phyloP scores from a whole-genome alignment of 768 basidiomycete genomes.

The Mycena polygramma region DNA sequence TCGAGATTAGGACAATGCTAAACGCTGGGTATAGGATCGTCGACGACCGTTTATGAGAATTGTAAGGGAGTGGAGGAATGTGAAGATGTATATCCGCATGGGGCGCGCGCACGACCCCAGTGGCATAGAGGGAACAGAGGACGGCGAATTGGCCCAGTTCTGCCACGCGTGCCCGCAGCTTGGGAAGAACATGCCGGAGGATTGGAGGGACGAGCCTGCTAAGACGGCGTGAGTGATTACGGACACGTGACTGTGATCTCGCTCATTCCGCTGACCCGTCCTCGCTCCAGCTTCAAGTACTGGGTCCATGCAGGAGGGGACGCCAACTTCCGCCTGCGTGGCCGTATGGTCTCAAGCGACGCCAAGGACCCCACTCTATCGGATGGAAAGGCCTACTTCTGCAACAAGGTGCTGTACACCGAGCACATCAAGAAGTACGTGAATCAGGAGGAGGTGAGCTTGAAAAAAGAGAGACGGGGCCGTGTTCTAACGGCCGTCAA shows the following conservation, averaged over 20 bases:
- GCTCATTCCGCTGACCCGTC: no score
- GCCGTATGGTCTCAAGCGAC: slow-evolving; percentile 44
- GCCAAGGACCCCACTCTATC: slow-evolving; percentile 43
- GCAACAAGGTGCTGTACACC: slow-evolving; percentile 41
- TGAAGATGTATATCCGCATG: slow-evolving; percentile 31
- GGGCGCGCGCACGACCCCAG: slow-evolving; percentile 35
- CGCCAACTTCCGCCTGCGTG: slow-evolving; percentile 34
- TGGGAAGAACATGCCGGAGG: slow-evolving; percentile 40
- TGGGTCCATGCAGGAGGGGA: slow-evolving; percentile 37
- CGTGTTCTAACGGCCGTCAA: no score
- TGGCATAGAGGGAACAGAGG: not conserved
- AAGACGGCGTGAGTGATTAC: slow-evolving; percentile 7
- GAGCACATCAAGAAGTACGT: slow-evolving; percentile 25
- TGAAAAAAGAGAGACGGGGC: no score
- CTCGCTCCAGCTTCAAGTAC: slow-evolving; percentile 45
- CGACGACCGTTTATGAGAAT: slow-evolving; percentile 31
- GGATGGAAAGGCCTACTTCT: slow-evolving; percentile 47
- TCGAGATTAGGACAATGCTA: not conserved
- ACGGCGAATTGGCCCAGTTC: slow-evolving; percentile 13
- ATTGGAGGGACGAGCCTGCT: slow-evolving; percentile 38
- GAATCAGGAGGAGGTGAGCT: not conserved
- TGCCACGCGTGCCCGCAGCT: slow-evolving; percentile 46
- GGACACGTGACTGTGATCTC: no score
- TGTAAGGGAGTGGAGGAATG: slow-evolving; percentile 29
- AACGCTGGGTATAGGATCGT: slow-evolving; percentile 29